Evolutionary conservation across 352 stramenopile species (phyloP).

Genomic region (Pythium insidiosum): DNA sequence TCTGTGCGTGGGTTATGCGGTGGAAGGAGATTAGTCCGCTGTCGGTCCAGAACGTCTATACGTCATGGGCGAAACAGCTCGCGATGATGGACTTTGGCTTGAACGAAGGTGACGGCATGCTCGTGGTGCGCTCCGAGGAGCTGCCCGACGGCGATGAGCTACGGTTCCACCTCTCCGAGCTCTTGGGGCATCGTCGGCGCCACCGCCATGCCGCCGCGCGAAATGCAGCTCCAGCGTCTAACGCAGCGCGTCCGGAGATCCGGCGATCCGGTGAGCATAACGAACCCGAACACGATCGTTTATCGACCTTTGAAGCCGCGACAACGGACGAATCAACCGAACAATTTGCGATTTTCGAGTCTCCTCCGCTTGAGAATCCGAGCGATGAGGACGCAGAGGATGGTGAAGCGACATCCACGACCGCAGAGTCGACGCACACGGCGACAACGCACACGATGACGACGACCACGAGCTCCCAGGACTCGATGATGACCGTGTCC

Average conservation of each 20-base stretch:
- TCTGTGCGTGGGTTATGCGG: slow-evolving; percentile 72
- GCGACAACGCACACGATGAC: not conserved
- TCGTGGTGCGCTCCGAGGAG: slow-evolving; percentile 47
- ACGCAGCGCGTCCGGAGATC: too few relatives aligned
- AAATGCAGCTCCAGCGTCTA: too few relatives aligned
- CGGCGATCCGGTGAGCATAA: too few relatives aligned
- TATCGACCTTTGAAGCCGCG: too few relatives aligned
- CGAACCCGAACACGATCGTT: too few relatives aligned
- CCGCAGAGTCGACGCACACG: not conserved
- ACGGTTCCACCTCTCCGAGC: slow-evolving; percentile 8
- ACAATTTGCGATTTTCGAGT: slow-evolving; percentile 14
- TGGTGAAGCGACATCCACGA: slow-evolving; percentile 9
- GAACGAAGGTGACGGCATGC: slow-evolving; percentile 61
- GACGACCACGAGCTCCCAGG: slow-evolving; percentile 11
- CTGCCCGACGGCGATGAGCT: slow-evolving; percentile 11
- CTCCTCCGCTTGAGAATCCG: too few relatives aligned
- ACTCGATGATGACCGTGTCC: slow-evolving; percentile 57
- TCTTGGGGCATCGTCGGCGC: slow-evolving; percentile 1
- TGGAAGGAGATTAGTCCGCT: slow-evolving; percentile 67
- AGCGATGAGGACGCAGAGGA: slow-evolving; percentile 18
- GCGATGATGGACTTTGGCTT: slow-evolving; percentile 64
- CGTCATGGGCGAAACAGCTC: slow-evolving; percentile 66
- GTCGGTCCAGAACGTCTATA: slow-evolving; percentile 65
- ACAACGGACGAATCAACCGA: not conserved
- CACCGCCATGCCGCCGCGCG: slow-evolving; percentile 11